Evolutionary conservation across 1,139 yeast genomes (phyloP).

Genomic region (Petasospora rhodanensis): DNA sequence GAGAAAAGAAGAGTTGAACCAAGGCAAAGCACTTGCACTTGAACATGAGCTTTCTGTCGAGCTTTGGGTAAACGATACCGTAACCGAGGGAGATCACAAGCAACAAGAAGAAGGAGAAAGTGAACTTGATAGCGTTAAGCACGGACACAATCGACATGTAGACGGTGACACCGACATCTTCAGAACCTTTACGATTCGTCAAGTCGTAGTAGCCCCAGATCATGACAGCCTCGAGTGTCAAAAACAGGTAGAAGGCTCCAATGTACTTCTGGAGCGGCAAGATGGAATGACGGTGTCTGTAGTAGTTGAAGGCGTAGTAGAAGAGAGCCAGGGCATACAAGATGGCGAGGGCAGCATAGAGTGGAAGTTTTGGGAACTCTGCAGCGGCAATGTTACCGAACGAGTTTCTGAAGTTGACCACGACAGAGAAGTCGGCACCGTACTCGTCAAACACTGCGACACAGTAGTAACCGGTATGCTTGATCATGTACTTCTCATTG

Average conservation of each 20-base stretch:
- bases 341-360: constrained; percentile 81
- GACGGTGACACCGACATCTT: constrained; percentile 59
- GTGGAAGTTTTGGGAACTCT: constrained; percentile 86
- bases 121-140: constrained; percentile 73
- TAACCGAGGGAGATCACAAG: constrained; percentile 87
- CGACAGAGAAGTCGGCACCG: constrained; percentile 50
- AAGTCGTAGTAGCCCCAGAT: constrained; percentile 92
- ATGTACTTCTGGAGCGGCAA: constrained; percentile 88
- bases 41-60: constrained; percentile 73
- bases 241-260: constrained; percentile 76
- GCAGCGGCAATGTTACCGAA: constrained; percentile 86
- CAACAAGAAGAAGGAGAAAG: constrained; percentile 84
- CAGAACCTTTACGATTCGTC: constrained; percentile 56
- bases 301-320: constrained; percentile 79
- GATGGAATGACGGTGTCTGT: constrained; percentile 81
- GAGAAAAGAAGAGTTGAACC: constrained; percentile 63
- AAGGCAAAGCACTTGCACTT: constrained; percentile 75
- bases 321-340: constrained; percentile 79
- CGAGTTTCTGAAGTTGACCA: constrained; percentile 80
- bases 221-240: constrained; percentile 79
- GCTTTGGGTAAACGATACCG: constrained; percentile 85
- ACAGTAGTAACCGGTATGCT: constrained; percentile 87
- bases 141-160: constrained; percentile 76
- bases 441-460: constrained; percentile 60
- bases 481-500: constrained; percentile 58